phyloP scores from a whole-genome alignment of 495 filamentous ascomycete species.

The Cercophora newfieldiana region DNA sequence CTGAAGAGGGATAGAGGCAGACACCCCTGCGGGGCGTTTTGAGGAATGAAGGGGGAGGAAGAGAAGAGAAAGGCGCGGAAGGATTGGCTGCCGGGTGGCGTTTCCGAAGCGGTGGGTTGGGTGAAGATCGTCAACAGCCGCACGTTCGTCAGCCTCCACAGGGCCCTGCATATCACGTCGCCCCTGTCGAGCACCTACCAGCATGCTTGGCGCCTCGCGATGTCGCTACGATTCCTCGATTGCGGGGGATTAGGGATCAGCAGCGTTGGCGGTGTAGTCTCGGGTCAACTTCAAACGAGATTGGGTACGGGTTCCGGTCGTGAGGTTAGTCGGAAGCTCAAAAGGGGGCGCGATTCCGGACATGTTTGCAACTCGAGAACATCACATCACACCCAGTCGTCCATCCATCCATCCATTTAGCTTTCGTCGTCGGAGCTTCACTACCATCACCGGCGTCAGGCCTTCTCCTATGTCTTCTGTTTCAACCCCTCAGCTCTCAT shows the following conservation, averaged over 20 bases:
- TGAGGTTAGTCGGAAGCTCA: background rate
- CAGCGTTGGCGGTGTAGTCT: background rate
- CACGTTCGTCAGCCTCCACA: background rate
- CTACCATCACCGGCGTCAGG: background rate
- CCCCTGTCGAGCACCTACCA: background rate
- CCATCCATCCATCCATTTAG: background rate
- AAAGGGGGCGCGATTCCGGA: background rate
- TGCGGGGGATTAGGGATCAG: background rate
- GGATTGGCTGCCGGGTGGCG: background rate
- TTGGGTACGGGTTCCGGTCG: background rate
- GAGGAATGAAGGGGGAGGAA: background rate
- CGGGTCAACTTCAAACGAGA: slow-evolving; percentile 1
- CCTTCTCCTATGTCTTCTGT: slow-evolving; percentile 5
- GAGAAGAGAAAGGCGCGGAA: background rate
- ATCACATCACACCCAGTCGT: background rate
- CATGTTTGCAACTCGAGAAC: background rate
- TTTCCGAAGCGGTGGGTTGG: background rate
- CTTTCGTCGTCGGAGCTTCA: background rate
- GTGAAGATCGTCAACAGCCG: slow-evolving; percentile 6
- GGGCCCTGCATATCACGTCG: background rate
- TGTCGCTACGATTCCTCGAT: background rate
- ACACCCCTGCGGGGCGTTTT: background rate
- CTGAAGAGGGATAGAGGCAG: background rate
- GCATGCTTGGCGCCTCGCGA: background rate
- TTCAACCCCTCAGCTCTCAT: background rate